Evolutionary conservation across 192 early-diverging fungal species (phyloP).

Genomic region (Umbelopsis isabellina): DNA sequence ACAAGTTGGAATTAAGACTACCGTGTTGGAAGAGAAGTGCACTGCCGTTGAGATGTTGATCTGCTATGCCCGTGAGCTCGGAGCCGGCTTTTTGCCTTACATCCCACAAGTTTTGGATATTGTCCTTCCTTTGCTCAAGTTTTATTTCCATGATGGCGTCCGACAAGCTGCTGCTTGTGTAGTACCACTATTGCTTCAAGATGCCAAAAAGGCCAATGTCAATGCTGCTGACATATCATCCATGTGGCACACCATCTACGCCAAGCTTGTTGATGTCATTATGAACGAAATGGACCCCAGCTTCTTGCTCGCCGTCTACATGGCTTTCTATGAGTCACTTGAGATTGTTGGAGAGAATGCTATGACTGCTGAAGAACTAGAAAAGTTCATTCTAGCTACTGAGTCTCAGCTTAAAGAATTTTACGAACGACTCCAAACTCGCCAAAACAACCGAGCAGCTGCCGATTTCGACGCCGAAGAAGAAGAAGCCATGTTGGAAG

Average conservation of each 20-base stretch:
- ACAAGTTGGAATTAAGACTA: slow-evolving; percentile 95
- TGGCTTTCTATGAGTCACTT: slow-evolving; percentile 75
- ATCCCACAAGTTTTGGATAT: slow-evolving; percentile 83
- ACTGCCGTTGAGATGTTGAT: slow-evolving; percentile 98
- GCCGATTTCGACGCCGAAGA: slow-evolving; percentile 92
- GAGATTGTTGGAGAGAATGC: slow-evolving; percentile 67
- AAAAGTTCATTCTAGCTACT: slow-evolving; percentile 71
- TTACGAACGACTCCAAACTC: slow-evolving; percentile 72
- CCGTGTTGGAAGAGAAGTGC: slow-evolving; percentile 96
- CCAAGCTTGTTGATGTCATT: slow-evolving; percentile 81
- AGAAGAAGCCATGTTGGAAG: slow-evolving; percentile 85
- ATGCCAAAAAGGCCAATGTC: slow-evolving; percentile 58
- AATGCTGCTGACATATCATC: slow-evolving; percentile 55
- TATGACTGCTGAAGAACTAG: slow-evolving; percentile 65
- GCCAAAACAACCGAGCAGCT: slow-evolving; percentile 72
- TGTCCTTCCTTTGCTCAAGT: slow-evolving; percentile 88
- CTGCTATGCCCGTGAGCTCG: slow-evolving; percentile 92
- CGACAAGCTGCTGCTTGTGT: slow-evolving; percentile 82
- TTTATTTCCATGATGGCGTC: slow-evolving; percentile 98
- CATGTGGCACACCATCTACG: slow-evolving; percentile 76
- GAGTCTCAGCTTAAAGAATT: slow-evolving; percentile 78
- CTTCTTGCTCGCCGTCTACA: slow-evolving; percentile 79
- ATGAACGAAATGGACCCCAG: slow-evolving; percentile 78
- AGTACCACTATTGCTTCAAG: slow-evolving; percentile 79
- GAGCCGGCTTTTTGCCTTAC: slow-evolving; percentile 86